Conservation (phyloP, 2,329 filamentous ascomycete species). For the Colletotrichum sojae region DNA sequence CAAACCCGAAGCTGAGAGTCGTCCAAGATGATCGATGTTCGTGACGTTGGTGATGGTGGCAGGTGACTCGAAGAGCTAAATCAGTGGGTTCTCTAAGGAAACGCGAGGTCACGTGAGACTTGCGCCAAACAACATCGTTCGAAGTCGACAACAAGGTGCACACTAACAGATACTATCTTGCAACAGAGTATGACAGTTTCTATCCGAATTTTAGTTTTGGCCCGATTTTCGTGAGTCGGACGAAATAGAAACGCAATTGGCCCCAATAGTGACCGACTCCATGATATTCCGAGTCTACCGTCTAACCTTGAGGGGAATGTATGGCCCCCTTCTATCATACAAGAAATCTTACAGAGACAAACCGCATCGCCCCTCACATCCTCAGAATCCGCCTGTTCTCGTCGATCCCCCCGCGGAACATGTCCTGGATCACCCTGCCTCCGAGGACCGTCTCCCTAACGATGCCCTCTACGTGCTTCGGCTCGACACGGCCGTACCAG, state of each 20-base stretch:
- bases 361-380: constrained; percentile 44
- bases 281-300: background rate
- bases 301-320: background rate
- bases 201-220: too few relatives aligned
- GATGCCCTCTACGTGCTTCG: constrained; percentile 82
- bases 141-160: too few relatives aligned
- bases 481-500: constrained; percentile 87
- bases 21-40: background rate
- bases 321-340: background rate
- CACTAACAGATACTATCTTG: too few relatives aligned
- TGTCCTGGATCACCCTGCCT: constrained; percentile 77
- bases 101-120: constrained; percentile 33
- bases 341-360: constrained; percentile 3
- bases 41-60: background rate
- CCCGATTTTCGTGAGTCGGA: background rate
- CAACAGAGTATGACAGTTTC: too few relatives aligned
- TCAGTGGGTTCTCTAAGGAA: background rate
- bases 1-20: background rate
- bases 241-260: background rate
- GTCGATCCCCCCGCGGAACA: constrained; percentile 80
- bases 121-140: too few relatives aligned
- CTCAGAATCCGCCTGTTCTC: constrained; percentile 67
- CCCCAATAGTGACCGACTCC: too few relatives aligned
- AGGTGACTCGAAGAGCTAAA: background rate
- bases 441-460: constrained; percentile 77